Percentiles rank a stretch among this genome's conserved stretches.
Conservation (phyloP, 352 stramenopile genomes). For the Halophytophthora polymorphica region DNA sequence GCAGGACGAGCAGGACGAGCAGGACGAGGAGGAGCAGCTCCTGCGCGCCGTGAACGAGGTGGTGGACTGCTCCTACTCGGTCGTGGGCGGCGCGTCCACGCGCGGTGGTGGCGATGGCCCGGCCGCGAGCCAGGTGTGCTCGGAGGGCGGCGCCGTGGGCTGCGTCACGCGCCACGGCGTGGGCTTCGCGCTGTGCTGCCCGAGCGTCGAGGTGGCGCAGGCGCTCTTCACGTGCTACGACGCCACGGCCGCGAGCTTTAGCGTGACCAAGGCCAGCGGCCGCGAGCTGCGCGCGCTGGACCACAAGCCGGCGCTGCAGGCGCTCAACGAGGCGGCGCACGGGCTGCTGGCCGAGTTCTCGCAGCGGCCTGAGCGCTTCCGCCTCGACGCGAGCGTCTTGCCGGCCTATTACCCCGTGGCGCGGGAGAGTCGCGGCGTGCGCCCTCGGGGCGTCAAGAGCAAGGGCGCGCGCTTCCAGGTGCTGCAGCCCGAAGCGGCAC, state of each 20-base stretch:
- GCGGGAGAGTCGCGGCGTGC: conserved; percentile 37
- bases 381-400: conserved; percentile 58
- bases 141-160: conserved; percentile 52
- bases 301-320: conserved; percentile 64
- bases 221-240: conserved; percentile 85
- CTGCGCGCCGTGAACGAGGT: conserved; percentile 66
- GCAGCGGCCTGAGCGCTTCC: conserved; percentile 57
- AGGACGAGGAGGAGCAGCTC: conserved; percentile 65
- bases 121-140: conserved; percentile 69
- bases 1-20: conserved; percentile 39
- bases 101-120: conserved; percentile 18
- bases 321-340: conserved; percentile 73
- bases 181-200: conserved; percentile 75
- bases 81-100: conserved; percentile 55
- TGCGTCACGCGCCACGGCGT: conserved; percentile 69
- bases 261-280: conserved; percentile 59
- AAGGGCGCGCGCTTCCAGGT: conserved; percentile 63
- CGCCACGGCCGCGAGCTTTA: conserved; percentile 61
- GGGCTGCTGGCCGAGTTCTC: conserved; percentile 70
- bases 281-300: conserved; percentile 63
- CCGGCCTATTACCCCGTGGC: conserved; percentile 75
- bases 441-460: conserved; percentile 28
- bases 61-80: conserved; percentile 66
- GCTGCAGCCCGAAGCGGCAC: conserved; percentile 62
- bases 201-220: conserved; percentile 74